Evolutionary conservation across 148 eudicot species (phyloP), one percentile per base, ranked within the genome.

Genomic region (Suaeda aralocaspica): DNA sequence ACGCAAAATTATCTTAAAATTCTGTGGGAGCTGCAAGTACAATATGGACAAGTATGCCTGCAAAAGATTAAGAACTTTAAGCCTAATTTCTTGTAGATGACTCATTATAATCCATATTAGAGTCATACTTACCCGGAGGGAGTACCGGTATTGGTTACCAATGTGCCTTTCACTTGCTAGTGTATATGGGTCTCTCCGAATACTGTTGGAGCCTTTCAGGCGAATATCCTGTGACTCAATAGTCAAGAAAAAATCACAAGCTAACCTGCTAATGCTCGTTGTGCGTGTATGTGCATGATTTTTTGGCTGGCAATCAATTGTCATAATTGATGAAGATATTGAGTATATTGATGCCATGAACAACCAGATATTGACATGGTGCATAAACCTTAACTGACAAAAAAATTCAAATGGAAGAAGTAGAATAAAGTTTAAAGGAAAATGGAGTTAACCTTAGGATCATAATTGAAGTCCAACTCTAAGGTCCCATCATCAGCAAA

Each of bases 1-100:
- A 52, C 98, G 91, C 82, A 93, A 80, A 55, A 84, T 28, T 53
- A 90, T 85, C 56, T 71, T 63, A 70, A 93, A 93, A 73, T 42
- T 88, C 62, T 79, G 75, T 25, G 98, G 96, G 62, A 85, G 50
- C 71, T 82, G 84, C 84, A 90, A 78, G 81, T 93, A 93, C 72
- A 93, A 77, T 67, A 93, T 80, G 58, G 98, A 90, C 77, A 93
- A 77, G 76, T 93, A 93, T 52, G 82, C 89, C 98, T 93, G 92
- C 65, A 76, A 31, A 59, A 31, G n/a, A 74, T 62, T n/a, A 57
- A 59, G 67, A 59, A 10, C 26, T n/a, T 48, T 48, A n/a, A 61
- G 34, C 22, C 19, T 59, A 48, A 21, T 46, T 14, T 28, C 22
- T 46, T n/a, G n/a, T 22, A 58, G 41, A 15, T 41, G 46, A 36